Evolutionary conservation across 768 basidiomycete genomes (phyloP), one percentile per base, ranked within the genome.

Genomic region (Lactifluus piperatus): DNA sequence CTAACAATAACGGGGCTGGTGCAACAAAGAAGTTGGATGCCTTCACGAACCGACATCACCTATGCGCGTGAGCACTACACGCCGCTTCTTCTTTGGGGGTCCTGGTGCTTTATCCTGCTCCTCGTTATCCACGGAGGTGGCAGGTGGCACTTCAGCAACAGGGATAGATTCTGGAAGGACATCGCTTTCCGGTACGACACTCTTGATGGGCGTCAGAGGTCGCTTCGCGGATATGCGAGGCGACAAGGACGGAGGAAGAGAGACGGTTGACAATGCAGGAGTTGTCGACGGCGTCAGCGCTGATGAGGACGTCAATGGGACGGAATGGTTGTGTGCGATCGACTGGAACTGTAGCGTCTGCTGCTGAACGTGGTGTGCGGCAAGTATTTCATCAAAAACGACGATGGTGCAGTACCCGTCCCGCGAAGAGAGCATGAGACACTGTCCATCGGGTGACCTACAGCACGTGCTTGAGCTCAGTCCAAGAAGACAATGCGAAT

Each of bases 391-490:
- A 73, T 97, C 94, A 70, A 99, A 97, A 22, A 91, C 80, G 65
- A 97, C 79, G 57, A 97, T 80, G 0, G 95, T 97, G 75, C 97
- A 98, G 72, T 98, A 99, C 0, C 97, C 97, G 69, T 99, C 97
- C 27, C 93, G 84, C 1, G 93, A 91, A 1, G 94, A 88, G 27
- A 97, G 81, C 50, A 98, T 82, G 18, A 99, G 79, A 43, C 89
- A 83, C 71, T 97, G 92, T 4, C 97, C 97, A 66, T 98, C 97
- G 1, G 93, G 84, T 1, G 95, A 95, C 95, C 95, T 98, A 67
- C 26, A 32, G 39, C 26, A 54, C 16, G 49, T 11, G 7, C 6
- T 54, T 59, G n/a, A 49, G 32, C 32, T 43, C 26, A n/a, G 41
- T 5, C 20, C 20, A 24, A 24, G n/a, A 49, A 34, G 24, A 18